Base-by-base conservation (phyloP, 2,329 filamentous ascomycete genomes). In the Fusarium decemcellulare region DNA sequence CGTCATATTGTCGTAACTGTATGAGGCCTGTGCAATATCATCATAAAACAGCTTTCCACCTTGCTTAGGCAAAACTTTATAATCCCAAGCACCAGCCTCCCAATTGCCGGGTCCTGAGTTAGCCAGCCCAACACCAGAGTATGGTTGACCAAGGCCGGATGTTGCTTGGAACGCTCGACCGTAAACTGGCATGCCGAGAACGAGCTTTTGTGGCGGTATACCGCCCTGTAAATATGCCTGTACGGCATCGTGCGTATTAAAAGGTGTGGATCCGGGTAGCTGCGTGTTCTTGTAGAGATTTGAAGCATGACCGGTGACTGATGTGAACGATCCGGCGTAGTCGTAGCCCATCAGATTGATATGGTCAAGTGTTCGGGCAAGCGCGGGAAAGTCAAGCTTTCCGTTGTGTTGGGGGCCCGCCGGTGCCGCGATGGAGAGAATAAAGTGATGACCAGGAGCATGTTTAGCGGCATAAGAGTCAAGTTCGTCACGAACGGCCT, bases 301-400 rank as follows among this genome's bases (percentile, higher is more conserved):
- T 34, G 50, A 27, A 27, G 15, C n/a, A 40, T 53, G 50, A 40
- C 34, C 15, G 14, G 50, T 42, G 34, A 36, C 32, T 23, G 18
- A 23, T 23, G 18, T 23, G 18, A 23, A 23, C 14, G 47, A 37
- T n/a, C 47, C 47, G 18, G 15, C 15, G 34, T 53, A 53, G 50
- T 53, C 50, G 34, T 53, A 53, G 37, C 16, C 15, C 50, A 53
- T 53, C 9, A 53, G 50, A 23, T 53, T 40, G 36, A 53, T n/a
- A 36, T 40, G 15, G 50, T 53, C 36, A 29, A 53, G 34, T 11
- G 29, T 30, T 16, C 29, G 23, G 50, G 30, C 36, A 10, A 53
- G 34, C 9, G 16, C 34, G 6, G 34, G 9, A n/a, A 53, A 36
- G 15, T 27, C 8, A 27, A 53, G 50, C 50, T 40, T 53, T 11